These are phyloP conservation scores for Sporothrix mexicana DNA, from an alignment of 2,329 filamentous ascomycete species.

Conservation along the genomic window DNA sequence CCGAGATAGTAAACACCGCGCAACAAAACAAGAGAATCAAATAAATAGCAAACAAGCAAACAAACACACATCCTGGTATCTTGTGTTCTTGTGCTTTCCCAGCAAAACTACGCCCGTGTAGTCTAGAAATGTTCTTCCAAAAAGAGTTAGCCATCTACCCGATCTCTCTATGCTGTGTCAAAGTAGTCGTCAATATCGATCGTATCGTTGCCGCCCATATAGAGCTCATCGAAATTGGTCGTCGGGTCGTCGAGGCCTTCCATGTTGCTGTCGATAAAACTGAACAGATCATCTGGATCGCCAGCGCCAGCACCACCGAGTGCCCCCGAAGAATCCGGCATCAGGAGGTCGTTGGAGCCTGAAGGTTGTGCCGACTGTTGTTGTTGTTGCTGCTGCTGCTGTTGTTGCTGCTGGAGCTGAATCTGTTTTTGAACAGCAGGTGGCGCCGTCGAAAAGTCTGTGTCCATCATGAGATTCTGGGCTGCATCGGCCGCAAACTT, in stretches of 20 bases:
- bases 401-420: slow-evolving; percentile 6
- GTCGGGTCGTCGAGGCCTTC: slow-evolving; percentile 47
- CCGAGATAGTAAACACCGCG: not conserved
- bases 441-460: slow-evolving; percentile 25
- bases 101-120: not conserved
- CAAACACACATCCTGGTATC: not conserved
- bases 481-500: slow-evolving; percentile 48
- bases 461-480: slow-evolving; percentile 40
- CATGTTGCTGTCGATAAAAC: slow-evolving; percentile 52
- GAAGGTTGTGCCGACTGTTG: slow-evolving; percentile 8
- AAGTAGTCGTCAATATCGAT: slow-evolving; percentile 38
- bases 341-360: slow-evolving; percentile 37
- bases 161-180: slow-evolving; percentile 28
- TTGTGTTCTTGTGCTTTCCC: not conserved
- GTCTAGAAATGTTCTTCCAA: no score
- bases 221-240: slow-evolving; percentile 58
- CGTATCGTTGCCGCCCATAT: slow-evolving; percentile 55
- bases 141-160: not conserved
- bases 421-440: not conserved
- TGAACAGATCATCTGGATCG: slow-evolving; percentile 55
- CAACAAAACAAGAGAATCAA: not conserved
- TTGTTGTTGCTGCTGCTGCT: slow-evolving; percentile 10
- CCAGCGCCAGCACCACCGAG: slow-evolving; percentile 30
- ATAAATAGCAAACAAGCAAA: no score
- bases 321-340: not conserved